These are phyloP conservation scores for Tillandsia fasciculata DNA, from an alignment of 176 grass and related monocot genomes.

Conservation along the genomic window DNA sequence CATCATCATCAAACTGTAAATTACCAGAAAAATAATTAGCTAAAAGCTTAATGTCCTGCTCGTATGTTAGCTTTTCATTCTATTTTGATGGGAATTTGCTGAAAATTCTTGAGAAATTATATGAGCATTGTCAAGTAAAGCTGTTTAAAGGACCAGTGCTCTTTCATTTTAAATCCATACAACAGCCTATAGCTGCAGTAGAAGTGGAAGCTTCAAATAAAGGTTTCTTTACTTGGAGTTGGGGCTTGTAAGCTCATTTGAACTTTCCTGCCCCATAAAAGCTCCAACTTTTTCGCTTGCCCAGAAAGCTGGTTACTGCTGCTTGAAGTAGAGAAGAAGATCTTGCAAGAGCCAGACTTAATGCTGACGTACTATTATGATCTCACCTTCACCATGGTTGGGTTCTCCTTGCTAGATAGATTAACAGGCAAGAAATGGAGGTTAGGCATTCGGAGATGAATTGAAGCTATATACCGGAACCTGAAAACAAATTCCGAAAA, in stretches of 20 bases:
- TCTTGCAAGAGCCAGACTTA: too few species aligned
- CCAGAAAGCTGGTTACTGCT: neutral
- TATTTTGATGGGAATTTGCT: neutral
- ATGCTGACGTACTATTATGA: neutral
- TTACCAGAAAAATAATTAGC: neutral
- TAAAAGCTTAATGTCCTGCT: neutral
- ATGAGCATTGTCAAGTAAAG: neutral
- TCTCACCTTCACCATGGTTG: constrained; percentile 71
- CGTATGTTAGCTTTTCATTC: neutral
- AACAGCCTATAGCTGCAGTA: too few species aligned
- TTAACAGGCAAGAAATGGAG: constrained; percentile 87
- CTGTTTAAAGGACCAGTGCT: neutral
- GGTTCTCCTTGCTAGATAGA: constrained; percentile 67
- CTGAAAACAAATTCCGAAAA: constrained; percentile 19
- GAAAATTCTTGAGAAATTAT: neutral
- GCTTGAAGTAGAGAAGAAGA: too few species aligned
- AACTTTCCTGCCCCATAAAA: neutral
- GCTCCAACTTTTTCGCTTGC: neutral
- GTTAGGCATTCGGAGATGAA: constrained; percentile 88
- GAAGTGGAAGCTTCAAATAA: too few species aligned
- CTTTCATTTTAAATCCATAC: too few species aligned
- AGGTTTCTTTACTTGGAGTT: too few species aligned
- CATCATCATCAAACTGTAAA: constrained; percentile 81
- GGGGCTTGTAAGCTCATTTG: neutral
- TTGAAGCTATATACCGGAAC: constrained; percentile 62